A percentile compares a stretch with the other conserved stretches of the same genome.
Conservation (phyloP, 176 grass and related monocot genomes). For the Hsuehochloa calcarea region DNA sequence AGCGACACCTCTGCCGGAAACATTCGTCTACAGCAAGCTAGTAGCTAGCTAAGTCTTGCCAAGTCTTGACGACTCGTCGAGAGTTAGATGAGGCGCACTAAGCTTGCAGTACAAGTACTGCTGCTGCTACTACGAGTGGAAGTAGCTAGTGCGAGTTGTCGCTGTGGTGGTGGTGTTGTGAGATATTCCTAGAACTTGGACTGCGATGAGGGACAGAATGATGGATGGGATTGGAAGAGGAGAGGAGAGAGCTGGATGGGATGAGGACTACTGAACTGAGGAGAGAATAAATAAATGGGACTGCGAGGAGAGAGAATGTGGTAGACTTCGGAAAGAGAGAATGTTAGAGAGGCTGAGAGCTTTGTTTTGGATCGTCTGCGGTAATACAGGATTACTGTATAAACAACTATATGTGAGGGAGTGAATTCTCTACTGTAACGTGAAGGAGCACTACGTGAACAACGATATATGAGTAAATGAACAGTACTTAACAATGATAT, state of each 20-base stretch:
- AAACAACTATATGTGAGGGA: too few relatives aligned
- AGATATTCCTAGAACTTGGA: constrained; percentile 40
- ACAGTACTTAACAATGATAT: too few relatives aligned
- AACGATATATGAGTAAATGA: too few relatives aligned
- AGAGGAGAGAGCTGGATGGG: background rate
- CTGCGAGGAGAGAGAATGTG: constrained; percentile 7
- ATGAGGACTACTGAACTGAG: background rate
- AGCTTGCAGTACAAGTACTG: background rate
- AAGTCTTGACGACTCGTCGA: background rate
- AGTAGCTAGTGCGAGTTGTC: background rate
- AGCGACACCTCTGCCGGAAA: constrained; percentile 39
- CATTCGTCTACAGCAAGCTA: background rate
- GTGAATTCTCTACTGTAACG: too few relatives aligned
- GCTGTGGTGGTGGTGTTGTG: background rate
- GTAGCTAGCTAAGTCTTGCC: background rate
- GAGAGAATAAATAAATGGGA: constrained; percentile 24
- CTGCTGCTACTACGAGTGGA: background rate
- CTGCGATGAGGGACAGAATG: background rate
- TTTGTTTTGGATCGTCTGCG: too few relatives aligned
- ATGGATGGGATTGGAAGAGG: background rate
- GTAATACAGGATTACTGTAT: too few relatives aligned
- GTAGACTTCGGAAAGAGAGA: constrained; percentile 8
- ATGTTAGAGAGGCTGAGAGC: background rate
- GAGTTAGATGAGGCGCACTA: background rate
- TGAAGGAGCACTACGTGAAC: too few relatives aligned